phyloP scores from a whole-genome alignment of 331 rosid species.

The Phaseolus coccineus region DNA sequence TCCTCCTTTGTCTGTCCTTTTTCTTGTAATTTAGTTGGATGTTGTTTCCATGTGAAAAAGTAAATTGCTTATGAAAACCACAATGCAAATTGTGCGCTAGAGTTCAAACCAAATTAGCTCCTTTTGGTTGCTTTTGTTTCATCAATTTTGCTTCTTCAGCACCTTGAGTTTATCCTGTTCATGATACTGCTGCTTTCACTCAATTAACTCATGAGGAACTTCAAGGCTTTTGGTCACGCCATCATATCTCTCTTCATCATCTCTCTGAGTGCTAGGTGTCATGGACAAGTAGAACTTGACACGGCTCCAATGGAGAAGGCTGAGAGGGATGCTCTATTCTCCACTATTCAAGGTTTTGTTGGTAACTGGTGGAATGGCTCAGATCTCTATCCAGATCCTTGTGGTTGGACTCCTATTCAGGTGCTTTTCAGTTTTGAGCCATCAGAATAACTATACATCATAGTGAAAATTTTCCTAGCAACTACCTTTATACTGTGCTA shows the following conservation, averaged over 20 bases:
- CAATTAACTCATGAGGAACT: constrained; percentile 48
- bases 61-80: constrained; percentile 8
- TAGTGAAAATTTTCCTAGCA: constrained; percentile 34
- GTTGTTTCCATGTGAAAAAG: constrained; percentile 2
- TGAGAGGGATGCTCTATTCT: constrained; percentile 73
- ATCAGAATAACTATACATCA: constrained; percentile 1
- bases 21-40: constrained; percentile 20
- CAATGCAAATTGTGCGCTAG: constrained; percentile 26
- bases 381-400: constrained; percentile 95
- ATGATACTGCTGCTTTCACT: constrained; percentile 7
- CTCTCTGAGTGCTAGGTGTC: constrained; percentile 48
- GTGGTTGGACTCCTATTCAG: constrained; percentile 98
- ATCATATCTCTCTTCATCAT: constrained; percentile 48
- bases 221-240: constrained; percentile 23
- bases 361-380: constrained; percentile 93
- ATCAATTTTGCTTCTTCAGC: constrained; percentile 30
- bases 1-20: constrained; percentile 36
- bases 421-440: constrained; percentile 44
- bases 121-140: constrained; percentile 27
- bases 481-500: constrained; percentile 30
- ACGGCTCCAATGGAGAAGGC: constrained; percentile 75
- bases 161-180: constrained; percentile 15
- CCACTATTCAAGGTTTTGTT: constrained; percentile 80
- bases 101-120: constrained; percentile 22
- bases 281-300: constrained; percentile 56